Base-by-base conservation (phyloP, 75 land plant genomes). In the Pinus taeda region DNA sequence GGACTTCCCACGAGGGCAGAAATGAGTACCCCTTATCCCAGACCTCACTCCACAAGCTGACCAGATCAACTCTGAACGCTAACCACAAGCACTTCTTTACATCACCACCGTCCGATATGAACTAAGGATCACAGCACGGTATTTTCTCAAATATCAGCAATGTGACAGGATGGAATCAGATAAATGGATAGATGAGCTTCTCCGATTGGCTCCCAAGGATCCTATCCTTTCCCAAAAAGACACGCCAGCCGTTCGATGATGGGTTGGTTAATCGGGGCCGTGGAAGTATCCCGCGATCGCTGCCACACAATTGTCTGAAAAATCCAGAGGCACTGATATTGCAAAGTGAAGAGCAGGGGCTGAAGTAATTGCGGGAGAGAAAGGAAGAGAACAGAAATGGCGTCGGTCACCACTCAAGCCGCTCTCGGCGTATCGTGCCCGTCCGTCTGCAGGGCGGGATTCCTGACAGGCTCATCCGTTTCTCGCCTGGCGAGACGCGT, bases 361-460 rank as follows among this genome's bases (percentile, higher is more conserved):
- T 0, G 71, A 67, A 15, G 26, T 17, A 14, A 37, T 24, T 15
- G 14, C 70, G 24, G 74, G 29, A 62, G 15, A 53, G 36, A 22
- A 57, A 55, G 29, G 9, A 55, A n/a, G 15, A 26, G 57, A 37
- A 37, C 8, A 60, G 45, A 36, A 69, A 90, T 90, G 92, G 89
- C 87, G 2, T 69, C 88, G 18, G 84, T 84, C 63, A 66, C 93
- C 15, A 81, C 87, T 3, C 93, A 88, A 73, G 85, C 93, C 17
- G 81, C 93, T 1, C 42, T 84, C 12, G 88, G 90, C 11, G 83
- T 66, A 20, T 77, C 86, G 83, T 81, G 86, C 83, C 90, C 90
- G 3, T 77, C 79, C 65, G 45, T 71, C 18, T 75, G 81, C 18
- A 87, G 53, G 62, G 60, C 91, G 1, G 80, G 85, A n/a, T 84